Percentiles rank a stretch among this genome's conserved stretches.
These are phyloP conservation scores for Yarrowia yakushimensis DNA, from an alignment of 805 yeast species.

Conservation along the genomic window DNA sequence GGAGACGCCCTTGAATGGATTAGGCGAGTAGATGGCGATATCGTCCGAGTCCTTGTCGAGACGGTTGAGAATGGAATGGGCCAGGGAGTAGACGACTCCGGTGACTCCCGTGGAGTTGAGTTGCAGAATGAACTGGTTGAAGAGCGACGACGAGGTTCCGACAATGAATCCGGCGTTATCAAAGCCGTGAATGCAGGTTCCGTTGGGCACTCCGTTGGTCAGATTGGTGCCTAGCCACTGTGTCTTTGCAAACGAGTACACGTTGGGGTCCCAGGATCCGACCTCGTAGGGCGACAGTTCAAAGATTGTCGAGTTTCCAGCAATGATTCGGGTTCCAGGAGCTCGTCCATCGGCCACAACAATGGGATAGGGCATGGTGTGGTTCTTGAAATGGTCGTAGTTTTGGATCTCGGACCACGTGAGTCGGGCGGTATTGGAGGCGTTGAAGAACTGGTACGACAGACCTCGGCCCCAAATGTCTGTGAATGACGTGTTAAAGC, in stretches of 20 bases:
- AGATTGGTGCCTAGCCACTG: constrained; percentile 69
- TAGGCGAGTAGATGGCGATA: constrained; percentile 66
- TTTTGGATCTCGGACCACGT: constrained; percentile 57
- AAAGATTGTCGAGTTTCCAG: constrained; percentile 60
- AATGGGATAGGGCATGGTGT: constrained; percentile 71
- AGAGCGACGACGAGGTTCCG: constrained; percentile 80
- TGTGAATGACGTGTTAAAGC: constrained; percentile 63
- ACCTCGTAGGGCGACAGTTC: constrained; percentile 61
- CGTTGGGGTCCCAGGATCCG: constrained; percentile 85
- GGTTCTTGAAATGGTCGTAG: constrained; percentile 56
- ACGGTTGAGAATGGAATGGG: constrained; percentile 46
- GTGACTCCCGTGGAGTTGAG: constrained; percentile 52
- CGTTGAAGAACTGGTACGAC: constrained; percentile 66
- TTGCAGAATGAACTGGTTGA: constrained; percentile 62
- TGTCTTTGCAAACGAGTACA: constrained; percentile 61
- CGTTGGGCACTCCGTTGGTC: constrained; percentile 53
- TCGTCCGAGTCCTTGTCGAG: constrained; percentile 53
- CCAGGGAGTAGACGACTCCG: constrained; percentile 47
- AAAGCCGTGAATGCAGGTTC: constrained; percentile 59
- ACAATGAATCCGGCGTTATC: constrained; percentile 79
- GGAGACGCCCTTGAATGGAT: constrained; percentile 57
- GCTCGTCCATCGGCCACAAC: constrained; percentile 49
- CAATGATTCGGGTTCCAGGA: constrained; percentile 49
- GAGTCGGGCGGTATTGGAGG: constrained; percentile 62
- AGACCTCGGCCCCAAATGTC: constrained; percentile 82